Base-by-base conservation (phyloP, 305 asterid genomes). In the Rubia occidens region DNA sequence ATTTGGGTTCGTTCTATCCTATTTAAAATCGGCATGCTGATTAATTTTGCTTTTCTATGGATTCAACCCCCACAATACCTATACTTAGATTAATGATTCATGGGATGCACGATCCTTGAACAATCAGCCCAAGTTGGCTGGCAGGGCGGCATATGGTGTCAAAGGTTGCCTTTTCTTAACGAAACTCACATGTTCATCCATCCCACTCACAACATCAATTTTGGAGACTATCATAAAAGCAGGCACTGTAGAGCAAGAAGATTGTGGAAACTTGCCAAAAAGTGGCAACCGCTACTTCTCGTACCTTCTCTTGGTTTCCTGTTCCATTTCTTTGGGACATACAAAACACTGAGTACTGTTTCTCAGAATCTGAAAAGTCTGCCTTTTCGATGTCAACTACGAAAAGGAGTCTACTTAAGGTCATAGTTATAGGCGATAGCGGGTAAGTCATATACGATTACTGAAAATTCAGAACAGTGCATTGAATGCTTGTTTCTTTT, bases 381-480 rank as follows among this genome's bases (percentile, higher is more conserved):
- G 55, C 26, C n/a, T 11, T 58, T 59, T 73, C 69, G 71, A 84
- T 88, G 95, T 86, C 91, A 59, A 72, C 85, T 18, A 82, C 79
- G 56, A 78, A 85, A 66, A 80, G 91, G 81, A 80, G 85, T 51
- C 83, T 88, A 76, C 91, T 88, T 76, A 88, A 88, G 81, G 85
- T 88, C 65, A 88, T 88, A 73, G 84, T 86, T 72, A 90, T 88
- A 71, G 95, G 92, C 69, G 91, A 88, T 37, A 88, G 91, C 77
- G 91, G 95, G 95, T 86, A 59, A 65, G 69, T 49, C 5, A 5
- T n/a, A 49, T 49, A n/a, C 55, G 20, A 18, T 11, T 13, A 53
- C 5, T 69, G 8, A 40, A 15, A 56, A 13, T 0, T 15, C 24
- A 18, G 13, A 39, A 69, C 11, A 53, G 9, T 67, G 39, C n/a